phyloP scores from a whole-genome alignment of 2,329 filamentous ascomycete genomes.

The Sporothrix inflata region DNA sequence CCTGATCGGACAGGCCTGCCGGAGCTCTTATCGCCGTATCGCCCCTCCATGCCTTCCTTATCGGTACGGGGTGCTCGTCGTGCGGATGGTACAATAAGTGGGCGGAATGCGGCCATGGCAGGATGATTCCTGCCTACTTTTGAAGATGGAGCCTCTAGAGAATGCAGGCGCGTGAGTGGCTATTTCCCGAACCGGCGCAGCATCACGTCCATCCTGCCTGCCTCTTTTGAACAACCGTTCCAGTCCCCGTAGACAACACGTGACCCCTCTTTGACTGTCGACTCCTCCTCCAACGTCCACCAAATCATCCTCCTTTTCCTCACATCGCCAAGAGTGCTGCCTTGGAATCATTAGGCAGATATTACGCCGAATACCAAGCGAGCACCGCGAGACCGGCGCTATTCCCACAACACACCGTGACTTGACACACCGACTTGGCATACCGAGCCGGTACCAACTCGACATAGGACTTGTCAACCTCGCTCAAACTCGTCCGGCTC shows the following conservation, averaged over 20 bases:
- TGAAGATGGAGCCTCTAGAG: not conserved
- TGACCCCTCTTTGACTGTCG: not conserved
- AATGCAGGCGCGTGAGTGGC: constrained; percentile 11
- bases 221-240: not conserved
- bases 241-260: not conserved
- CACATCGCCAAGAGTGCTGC: not conserved
- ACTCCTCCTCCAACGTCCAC: not conserved
- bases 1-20: constrained; percentile 30
- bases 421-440: not conserved
- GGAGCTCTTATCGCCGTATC: constrained; percentile 28
- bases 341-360: not conserved
- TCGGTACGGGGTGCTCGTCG: not conserved
- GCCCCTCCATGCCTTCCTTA: constrained; percentile 11
- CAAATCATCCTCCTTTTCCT: not conserved
- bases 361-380: constrained; percentile 10
- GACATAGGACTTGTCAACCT: too few species aligned
- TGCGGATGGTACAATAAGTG: not conserved
- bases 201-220: not conserved
- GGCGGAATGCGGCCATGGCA: not conserved
- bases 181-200: not conserved
- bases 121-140: not conserved
- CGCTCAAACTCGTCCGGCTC: not conserved
- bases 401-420: not conserved
- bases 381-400: not conserved
- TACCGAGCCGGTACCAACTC: not conserved